Evolutionary conservation across 441 rosid species (phyloP).

Genomic region (Lepidium campestre): DNA sequence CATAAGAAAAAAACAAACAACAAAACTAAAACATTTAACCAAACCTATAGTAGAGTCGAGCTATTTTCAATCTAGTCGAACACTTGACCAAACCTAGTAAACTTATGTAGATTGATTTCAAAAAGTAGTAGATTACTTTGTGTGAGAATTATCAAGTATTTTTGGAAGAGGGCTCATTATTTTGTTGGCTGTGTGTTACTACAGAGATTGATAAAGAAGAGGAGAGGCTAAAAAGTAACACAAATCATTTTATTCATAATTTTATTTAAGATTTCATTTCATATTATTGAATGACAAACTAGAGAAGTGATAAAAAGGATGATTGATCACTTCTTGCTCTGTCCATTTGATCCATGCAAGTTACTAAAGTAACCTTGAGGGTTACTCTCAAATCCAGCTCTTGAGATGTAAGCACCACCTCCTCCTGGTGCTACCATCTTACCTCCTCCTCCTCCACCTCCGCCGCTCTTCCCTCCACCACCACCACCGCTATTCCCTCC

Average conservation of each 20-base stretch:
- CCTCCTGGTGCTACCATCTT: conserved; percentile 9
- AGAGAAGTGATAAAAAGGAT: not conserved
- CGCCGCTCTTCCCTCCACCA: not conserved
- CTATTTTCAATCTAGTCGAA: too few species aligned
- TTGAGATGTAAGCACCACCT: conserved; percentile 4
- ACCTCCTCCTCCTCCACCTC: not conserved
- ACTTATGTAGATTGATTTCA: too few species aligned
- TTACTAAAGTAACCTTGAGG: conserved; percentile 14
- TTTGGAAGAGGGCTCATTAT: not conserved
- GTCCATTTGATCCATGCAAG: conserved; percentile 11
- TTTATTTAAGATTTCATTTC: not conserved
- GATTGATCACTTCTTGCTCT: conserved; percentile 11
- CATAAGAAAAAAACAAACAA: too few species aligned
- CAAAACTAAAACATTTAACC: too few species aligned
- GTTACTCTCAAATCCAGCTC: conserved; percentile 15
- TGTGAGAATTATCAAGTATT: too few species aligned
- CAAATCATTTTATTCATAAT: not conserved
- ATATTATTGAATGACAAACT: too few species aligned
- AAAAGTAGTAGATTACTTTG: too few species aligned
- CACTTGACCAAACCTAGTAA: too few species aligned
- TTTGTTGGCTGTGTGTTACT: not conserved
- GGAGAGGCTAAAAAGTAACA: not conserved
- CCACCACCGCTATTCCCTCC: not conserved
- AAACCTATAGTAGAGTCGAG: too few species aligned
- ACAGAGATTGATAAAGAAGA: not conserved